These are phyloP conservation scores for Phaeosphaeriaceae sp. DNA, from an alignment of 2,329 filamentous ascomycete genomes.

Conservation along the genomic window DNA sequence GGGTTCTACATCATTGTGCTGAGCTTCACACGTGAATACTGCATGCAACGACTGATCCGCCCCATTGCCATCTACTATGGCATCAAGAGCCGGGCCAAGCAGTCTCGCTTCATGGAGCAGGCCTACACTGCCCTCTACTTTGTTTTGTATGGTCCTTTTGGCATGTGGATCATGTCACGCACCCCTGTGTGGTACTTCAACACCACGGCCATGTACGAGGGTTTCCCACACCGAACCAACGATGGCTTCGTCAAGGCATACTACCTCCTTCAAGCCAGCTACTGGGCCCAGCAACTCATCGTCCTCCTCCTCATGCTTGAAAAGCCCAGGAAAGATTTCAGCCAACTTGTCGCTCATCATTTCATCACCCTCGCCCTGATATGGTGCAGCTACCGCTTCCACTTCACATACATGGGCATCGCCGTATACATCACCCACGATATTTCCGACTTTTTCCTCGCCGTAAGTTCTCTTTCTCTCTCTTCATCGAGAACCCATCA, in stretches of 20 bases:
- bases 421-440: conserved; percentile 95
- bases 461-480: conserved; percentile 62
- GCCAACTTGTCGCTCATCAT: conserved; percentile 89
- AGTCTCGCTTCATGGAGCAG: conserved; percentile 94
- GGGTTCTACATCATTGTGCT: conserved; percentile 87
- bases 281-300: conserved; percentile 94
- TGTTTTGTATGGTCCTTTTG: conserved; percentile 77
- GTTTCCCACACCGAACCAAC: conserved; percentile 82
- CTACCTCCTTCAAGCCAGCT: conserved; percentile 91
- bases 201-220: conserved; percentile 86
- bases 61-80: conserved; percentile 75
- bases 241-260: conserved; percentile 89
- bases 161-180: conserved; percentile 86
- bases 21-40: conserved; percentile 91
- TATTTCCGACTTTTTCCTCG: conserved; percentile 93
- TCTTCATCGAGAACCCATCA: background rate
- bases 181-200: conserved; percentile 98
- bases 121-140: conserved; percentile 95
- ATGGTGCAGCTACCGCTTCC: conserved; percentile 87
- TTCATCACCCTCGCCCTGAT: conserved; percentile 88
- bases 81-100: conserved; percentile 76
- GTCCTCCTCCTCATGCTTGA: conserved; percentile 86
- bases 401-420: conserved; percentile 94
- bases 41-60: conserved; percentile 88
- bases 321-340: conserved; percentile 93